These are phyloP conservation scores for Hansenula anomala DNA, from an alignment of 1,139 yeast species.

Conservation along the genomic window DNA sequence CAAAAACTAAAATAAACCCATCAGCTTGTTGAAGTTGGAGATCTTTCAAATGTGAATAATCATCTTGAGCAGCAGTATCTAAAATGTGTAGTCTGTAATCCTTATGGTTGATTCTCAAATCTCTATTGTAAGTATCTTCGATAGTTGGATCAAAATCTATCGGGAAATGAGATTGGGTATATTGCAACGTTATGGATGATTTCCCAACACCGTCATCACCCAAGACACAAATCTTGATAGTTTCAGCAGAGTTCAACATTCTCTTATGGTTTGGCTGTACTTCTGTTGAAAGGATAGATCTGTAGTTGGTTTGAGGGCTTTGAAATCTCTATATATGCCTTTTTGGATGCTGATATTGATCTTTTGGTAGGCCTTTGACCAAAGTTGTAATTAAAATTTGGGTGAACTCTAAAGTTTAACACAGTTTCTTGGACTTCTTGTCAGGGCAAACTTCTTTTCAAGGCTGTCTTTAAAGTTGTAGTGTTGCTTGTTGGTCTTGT, in stretches of 20 bases:
- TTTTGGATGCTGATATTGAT: too few relatives aligned
- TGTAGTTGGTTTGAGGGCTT: too few relatives aligned
- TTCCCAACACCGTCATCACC: slow-evolving; percentile 83
- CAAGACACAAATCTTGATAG: slow-evolving; percentile 38
- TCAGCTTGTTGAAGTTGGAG: slow-evolving; percentile 77
- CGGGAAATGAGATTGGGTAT: slow-evolving; percentile 74
- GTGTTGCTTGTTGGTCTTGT: too few relatives aligned
- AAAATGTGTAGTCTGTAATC: slow-evolving; percentile 70
- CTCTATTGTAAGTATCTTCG: slow-evolving; percentile 72
- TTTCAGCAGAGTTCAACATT: background rate
- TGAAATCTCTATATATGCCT: too few relatives aligned
- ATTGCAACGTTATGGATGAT: slow-evolving; percentile 76
- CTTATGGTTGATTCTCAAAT: slow-evolving; percentile 54
- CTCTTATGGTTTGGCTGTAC: background rate
- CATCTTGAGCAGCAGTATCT: slow-evolving; percentile 87
- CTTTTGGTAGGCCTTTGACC: too few relatives aligned
- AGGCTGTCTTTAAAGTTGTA: too few relatives aligned
- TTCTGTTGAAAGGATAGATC: too few relatives aligned
- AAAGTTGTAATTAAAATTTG: too few relatives aligned
- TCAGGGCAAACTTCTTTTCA: too few relatives aligned
- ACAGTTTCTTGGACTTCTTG: too few relatives aligned
- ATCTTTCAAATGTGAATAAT: slow-evolving; percentile 73
- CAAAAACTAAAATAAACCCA: slow-evolving; percentile 65
- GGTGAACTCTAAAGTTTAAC: too few relatives aligned
- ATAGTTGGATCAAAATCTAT: slow-evolving; percentile 81